Base-by-base conservation (phyloP, 2,329 filamentous ascomycete genomes). In the Cryphonectria carpinicola region DNA sequence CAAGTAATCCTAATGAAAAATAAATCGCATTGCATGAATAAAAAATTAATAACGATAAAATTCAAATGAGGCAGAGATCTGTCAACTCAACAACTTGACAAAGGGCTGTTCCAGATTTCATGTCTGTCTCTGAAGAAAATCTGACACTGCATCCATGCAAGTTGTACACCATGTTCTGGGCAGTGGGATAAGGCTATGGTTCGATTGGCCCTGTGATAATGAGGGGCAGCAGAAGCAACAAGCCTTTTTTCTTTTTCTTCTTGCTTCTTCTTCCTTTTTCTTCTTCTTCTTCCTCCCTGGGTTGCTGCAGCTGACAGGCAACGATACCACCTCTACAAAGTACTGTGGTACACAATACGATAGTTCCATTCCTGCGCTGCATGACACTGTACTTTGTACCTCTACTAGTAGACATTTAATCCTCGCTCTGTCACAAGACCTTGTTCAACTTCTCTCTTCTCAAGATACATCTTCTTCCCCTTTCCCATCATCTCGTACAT, bases 221-320 rank as follows among this genome's bases (percentile, higher is more conserved):
- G 65, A 67, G 65, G 65, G 65, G 65, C 52, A 67, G 39, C 52
- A 11, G 22, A n/a, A n/a, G 7, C 46, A 49, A 49, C 22, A n/a
- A 11, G 19, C 7, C 19, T 49, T 49, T n/a, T 11, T 11, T 49
- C 17, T 49, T 2, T n/a, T 6, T 49, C n/a, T n/a, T n/a, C n/a
- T n/a, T n/a, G n/a, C n/a, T 49, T 46, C 41, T 46, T 19, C 41
- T 6, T 17, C 35, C 5, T 37, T 39, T 10, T 39, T 39, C 8
- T 10, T 39, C 37, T 39, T 39, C 37, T 39, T 39, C 37, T 39
- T 39, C 8, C 2, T 39, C 37, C 11, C 3, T 39, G 10, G 37
- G 37, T 28, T 65, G n/a, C 41, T 66, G 49, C 64, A 37, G 65
- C 65, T 67, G 65, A 67, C 64, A 10, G 63, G 35, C 43, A 19